Percentiles rank a stretch among this genome's conserved stretches.
phyloP scores from a whole-genome alignment of 2,329 filamentous ascomycete species.

The Arthrobotrys musiformis region DNA sequence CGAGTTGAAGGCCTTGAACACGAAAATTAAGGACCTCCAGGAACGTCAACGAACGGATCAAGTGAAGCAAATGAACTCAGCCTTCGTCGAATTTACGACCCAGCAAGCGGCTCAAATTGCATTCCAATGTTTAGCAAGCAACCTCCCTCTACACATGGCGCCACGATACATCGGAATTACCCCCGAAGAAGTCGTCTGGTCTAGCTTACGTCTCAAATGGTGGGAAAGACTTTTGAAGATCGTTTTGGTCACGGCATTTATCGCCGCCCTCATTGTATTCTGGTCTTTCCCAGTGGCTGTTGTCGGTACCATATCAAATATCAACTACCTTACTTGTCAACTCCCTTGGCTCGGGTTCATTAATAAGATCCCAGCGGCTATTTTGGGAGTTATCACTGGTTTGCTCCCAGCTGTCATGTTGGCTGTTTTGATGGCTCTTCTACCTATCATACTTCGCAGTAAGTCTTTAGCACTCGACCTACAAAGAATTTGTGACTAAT shows the following conservation, averaged over 20 bases:
- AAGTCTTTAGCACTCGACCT: slow-evolving; percentile 61
- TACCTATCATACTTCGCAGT: slow-evolving; percentile 84
- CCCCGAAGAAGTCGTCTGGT: slow-evolving; percentile 88
- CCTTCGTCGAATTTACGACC: slow-evolving; percentile 88
- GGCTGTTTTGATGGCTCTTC: slow-evolving; percentile 83
- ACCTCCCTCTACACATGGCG: slow-evolving; percentile 85
- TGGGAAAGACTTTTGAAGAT: slow-evolving; percentile 82
- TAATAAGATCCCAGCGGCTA: slow-evolving; percentile 73
- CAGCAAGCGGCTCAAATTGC: slow-evolving; percentile 87
- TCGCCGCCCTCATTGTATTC: slow-evolving; percentile 83
- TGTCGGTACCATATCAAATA: slow-evolving; percentile 87
- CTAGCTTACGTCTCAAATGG: slow-evolving; percentile 83
- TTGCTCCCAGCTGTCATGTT: slow-evolving; percentile 83
- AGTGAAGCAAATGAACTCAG: slow-evolving; percentile 75
- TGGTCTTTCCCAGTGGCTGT: slow-evolving; percentile 82
- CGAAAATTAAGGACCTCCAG: slow-evolving; percentile 76
- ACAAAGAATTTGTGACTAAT: slow-evolving; percentile 46
- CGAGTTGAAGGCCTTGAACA: slow-evolving; percentile 79
- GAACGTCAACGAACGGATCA: slow-evolving; percentile 74
- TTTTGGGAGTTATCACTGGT: slow-evolving; percentile 85
- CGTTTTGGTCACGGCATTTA: slow-evolving; percentile 75
- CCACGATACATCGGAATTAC: slow-evolving; percentile 85
- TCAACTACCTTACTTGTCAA: slow-evolving; percentile 73
- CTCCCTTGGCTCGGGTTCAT: slow-evolving; percentile 80
- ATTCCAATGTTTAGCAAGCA: slow-evolving; percentile 86